phyloP scores from a whole-genome alignment of 768 basidiomycete genomes.

The Pleurotus djamor region DNA sequence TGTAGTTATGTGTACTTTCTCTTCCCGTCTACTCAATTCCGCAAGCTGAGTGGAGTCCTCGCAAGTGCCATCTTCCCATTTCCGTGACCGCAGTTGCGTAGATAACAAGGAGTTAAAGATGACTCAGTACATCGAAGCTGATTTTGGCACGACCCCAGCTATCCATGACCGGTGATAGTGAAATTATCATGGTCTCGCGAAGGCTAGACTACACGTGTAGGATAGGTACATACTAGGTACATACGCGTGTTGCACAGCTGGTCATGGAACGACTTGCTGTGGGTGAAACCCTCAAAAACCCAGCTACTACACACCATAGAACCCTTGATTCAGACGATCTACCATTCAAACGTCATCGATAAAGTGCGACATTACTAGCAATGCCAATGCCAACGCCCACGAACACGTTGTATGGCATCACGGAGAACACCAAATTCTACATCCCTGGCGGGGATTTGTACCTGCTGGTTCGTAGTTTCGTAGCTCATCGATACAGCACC shows the following conservation, averaged over 20 bases:
- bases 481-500: background rate
- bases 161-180: background rate
- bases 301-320: too few relatives aligned
- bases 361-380: background rate
- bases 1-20: too few relatives aligned
- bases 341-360: background rate
- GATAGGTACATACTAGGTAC: background rate
- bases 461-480: constrained; percentile 8
- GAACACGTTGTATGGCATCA: background rate
- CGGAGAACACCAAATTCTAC: constrained; percentile 1
- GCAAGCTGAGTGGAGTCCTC: too few relatives aligned
- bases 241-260: background rate
- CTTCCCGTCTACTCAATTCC: too few relatives aligned
- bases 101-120: too few relatives aligned
- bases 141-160: background rate
- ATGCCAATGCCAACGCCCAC: background rate
- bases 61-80: too few relatives aligned
- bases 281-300: background rate
- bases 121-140: background rate
- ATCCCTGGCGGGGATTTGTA: constrained; percentile 3
- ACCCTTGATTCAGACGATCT: background rate
- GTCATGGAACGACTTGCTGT: background rate
- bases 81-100: too few relatives aligned
- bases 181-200: background rate
- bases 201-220: background rate